A percentile compares a stretch with the other conserved stretches of the same genome.
phyloP scores from a whole-genome alignment of 83 land plant genomes.

The Thuja plicata region DNA sequence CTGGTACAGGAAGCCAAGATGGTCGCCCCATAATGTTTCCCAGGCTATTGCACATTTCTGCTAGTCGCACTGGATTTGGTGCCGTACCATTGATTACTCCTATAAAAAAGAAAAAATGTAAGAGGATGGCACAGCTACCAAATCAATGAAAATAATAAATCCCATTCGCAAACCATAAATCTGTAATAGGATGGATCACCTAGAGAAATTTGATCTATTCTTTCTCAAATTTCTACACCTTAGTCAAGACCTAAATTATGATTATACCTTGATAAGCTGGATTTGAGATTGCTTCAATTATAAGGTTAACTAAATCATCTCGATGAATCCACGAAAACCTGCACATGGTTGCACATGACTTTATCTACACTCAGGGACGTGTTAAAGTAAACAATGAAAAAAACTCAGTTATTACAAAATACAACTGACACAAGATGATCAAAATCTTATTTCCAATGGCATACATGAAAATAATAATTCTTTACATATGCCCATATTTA shows the following conservation, averaged over 20 bases:
- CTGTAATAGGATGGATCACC: background rate
- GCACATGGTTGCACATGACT: background rate
- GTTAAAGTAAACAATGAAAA: background rate
- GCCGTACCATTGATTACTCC: slow-evolving; percentile 97
- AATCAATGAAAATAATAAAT: background rate
- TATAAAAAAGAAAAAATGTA: slow-evolving; percentile 20
- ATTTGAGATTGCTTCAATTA: slow-evolving; percentile 79
- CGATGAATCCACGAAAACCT: slow-evolving; percentile 99
- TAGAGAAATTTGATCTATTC: slow-evolving; percentile 4
- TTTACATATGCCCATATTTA: background rate
- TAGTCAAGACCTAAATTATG: slow-evolving; percentile 2
- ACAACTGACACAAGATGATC: background rate
- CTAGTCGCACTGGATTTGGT: slow-evolving; percentile 89
- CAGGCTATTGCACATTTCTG: slow-evolving; percentile 82
- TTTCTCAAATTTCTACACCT: background rate
- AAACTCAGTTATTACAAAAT: background rate
- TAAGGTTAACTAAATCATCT: slow-evolving; percentile 88
- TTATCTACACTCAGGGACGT: background rate
- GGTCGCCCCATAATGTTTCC: slow-evolving; percentile 90
- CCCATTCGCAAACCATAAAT: background rate
- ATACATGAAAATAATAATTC: background rate
- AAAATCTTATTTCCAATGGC: background rate
- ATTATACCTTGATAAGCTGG: slow-evolving; percentile 81
- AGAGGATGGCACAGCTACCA: background rate
- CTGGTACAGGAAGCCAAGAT: slow-evolving; percentile 99